Base-by-base conservation (phyloP, 257 asterid species). In the Solanum pinnatisectum region DNA sequence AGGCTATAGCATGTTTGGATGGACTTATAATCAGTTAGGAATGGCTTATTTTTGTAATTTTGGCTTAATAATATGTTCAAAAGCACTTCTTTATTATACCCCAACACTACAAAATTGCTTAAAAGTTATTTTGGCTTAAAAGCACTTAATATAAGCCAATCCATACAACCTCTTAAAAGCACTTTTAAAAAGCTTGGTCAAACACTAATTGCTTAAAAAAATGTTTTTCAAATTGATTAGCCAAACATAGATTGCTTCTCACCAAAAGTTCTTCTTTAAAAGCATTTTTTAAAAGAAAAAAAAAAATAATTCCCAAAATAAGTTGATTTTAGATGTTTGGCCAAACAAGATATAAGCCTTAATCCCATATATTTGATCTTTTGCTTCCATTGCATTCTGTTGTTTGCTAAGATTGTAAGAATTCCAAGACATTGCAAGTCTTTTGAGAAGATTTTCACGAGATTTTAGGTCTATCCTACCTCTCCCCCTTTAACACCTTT, bases 1-100 rank as follows among this genome's bases (percentile, higher is more conserved):
- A 44, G 52, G 16, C 16, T 12, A 49, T 22, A 49, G 60, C 60
- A 49, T 49, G 22, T 15, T 49, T 49, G 22, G 60, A 49, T 49
- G 60, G 60, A 0, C 60, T 49, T 49, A 5, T 49, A 49, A 49
- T 16, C 0, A 49, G 60, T 0, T 15, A 49, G 1, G 60, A 49
- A 15, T 49, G 60, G 1, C 22, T 49, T 49, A 49, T 15, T 49
- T 49, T 49, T 49, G 22, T 49, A 15, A 49, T 15, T 49, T 49
- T 49, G 60, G 60, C 60, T 49, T 49, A 49, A 49, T 15, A 49
- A 49, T 0, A 22, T 49, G 59, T 49, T 49, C 59, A 49, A 49
- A 49, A 49, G 59, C 59, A 49, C 60, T 49, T 49, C 56, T 15
- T 49, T 49, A 49, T 49, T 49, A 15, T 49, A 49, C 60, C 60